Conservation (phyloP, 1,284 basidiomycete genomes). For the Hymenochaete sp. region DNA sequence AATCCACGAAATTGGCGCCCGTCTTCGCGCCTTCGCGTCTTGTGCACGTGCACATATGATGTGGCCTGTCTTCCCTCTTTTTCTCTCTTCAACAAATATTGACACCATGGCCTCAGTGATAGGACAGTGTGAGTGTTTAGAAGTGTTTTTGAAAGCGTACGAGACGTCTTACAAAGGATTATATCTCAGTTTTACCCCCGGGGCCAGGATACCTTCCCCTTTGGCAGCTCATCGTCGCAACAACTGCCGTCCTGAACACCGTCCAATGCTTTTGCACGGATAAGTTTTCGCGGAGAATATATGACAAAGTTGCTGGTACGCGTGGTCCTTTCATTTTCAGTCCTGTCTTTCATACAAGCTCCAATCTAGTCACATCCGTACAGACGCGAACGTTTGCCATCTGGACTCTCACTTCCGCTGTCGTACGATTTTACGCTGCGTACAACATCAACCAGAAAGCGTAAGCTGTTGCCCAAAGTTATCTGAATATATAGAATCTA, state of each 20-base stretch:
- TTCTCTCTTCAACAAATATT: no score
- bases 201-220: conserved; percentile 66
- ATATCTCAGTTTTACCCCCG: conserved; percentile 59
- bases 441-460: conserved; percentile 76
- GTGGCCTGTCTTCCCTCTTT: no score
- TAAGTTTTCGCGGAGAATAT: conserved; percentile 70
- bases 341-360: no score
- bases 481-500: conserved; percentile 12
- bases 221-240: conserved; percentile 78
- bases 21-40: neutral
- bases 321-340: conserved; percentile 13
- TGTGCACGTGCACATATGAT: no score
- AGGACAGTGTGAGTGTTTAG: no score
- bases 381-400: conserved; percentile 82
- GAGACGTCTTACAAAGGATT: no score
- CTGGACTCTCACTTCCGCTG: conserved; percentile 81
- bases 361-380: conserved; percentile 69
- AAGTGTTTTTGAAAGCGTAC: no score
- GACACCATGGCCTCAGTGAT: no score
- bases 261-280: conserved; percentile 75
- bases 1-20: neutral
- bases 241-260: conserved; percentile 76
- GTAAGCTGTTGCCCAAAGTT: conserved; percentile 33
- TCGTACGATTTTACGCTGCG: conserved; percentile 77
- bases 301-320: conserved; percentile 46